phyloP scores from a whole-genome alignment of 2,329 filamentous ascomycete genomes.

The Ophiosphaerella herpotricha region DNA sequence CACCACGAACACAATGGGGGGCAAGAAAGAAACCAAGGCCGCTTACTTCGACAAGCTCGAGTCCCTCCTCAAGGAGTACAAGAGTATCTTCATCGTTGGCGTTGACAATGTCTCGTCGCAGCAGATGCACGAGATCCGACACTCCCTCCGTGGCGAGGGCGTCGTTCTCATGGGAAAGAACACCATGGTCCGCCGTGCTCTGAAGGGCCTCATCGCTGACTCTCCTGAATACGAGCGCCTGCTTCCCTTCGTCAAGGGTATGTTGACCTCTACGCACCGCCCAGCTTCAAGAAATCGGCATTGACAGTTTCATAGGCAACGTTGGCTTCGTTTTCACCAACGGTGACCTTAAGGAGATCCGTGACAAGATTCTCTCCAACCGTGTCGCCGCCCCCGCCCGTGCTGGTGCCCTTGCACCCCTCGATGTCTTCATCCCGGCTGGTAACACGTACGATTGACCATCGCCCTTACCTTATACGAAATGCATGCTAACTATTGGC shows the following conservation, averaged over 20 bases:
- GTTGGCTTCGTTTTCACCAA: conserved; percentile 99
- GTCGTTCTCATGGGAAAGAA: conserved; percentile 99
- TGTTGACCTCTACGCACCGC: conserved; percentile 11
- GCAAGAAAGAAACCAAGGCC: conserved; percentile 93
- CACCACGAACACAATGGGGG: conserved; percentile 91
- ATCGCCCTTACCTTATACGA: background rate
- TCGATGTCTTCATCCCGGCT: conserved; percentile 91
- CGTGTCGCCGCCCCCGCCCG: conserved; percentile 96
- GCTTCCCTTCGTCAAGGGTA: conserved; percentile 87
- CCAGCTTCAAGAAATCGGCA: conserved; percentile 3
- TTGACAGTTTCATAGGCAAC: conserved; percentile 64
- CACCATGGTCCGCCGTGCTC: conserved; percentile 99
- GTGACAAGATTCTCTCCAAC: conserved; percentile 94
- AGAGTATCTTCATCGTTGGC: conserved; percentile 94
- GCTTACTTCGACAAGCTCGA: conserved; percentile 99
- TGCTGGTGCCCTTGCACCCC: conserved; percentile 94
- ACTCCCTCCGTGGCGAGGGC: conserved; percentile 84
- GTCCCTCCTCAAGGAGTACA: conserved; percentile 93
- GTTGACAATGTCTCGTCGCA: conserved; percentile 98
- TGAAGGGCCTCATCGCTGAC: conserved; percentile 91
- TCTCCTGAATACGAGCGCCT: conserved; percentile 98
- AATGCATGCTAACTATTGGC: conserved; percentile 18
- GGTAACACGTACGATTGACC: conserved; percentile 74
- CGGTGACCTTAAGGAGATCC: conserved; percentile 85
- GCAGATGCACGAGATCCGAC: conserved; percentile 99